Evolutionary conservation across 495 filamentous ascomycete genomes (phyloP), one percentile per base, ranked within the genome.

Genomic region (Cudoniella acicularis): DNA sequence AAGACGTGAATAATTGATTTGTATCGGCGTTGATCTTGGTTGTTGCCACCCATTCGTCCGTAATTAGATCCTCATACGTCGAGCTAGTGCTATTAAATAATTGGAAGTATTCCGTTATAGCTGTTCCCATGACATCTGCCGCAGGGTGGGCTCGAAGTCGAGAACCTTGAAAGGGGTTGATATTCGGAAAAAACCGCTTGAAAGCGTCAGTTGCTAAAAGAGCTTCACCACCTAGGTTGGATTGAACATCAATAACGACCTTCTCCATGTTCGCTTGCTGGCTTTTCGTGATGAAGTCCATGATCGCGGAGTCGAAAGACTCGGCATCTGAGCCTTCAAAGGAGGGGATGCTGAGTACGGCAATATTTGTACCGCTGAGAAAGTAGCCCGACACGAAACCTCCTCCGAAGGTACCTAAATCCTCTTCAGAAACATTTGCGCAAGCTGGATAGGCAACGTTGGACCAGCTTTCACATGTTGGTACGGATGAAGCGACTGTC

Each of bases 101-200:
- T 10, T 70, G 56, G 49, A 66, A 73, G 59, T 73, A 73, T 3
- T 56, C 52, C 0, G 76, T 78, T 10, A 77, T 66, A 0, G 70
- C 66, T 23, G 70, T 66, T 23, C 80, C 79, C 23, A 82, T 61
- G 4, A 73, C 62, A 57, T 81, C 66, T 21, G 65, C 74, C 11
- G 67, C 57, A 4, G 63, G 24, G 50, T 77, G 70, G 21, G 76
- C 73, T 6, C 80, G 73, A 50, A 76, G 61, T n/a, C 77, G 71
- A 59, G 66, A 69, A 2, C 74, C 80, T 8, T 61, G 68, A 57
- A 73, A 81, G 10, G 77, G 71, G 24, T 69, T 62, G 16, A 73
- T 68, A 10, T 66, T 66, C 9, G 79, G 79, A 65, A 83, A 83
- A 64, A 83, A 79, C 46, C 73, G 76, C 64, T 72, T 76, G 67